phyloP scores from a whole-genome alignment of 2,329 filamentous ascomycete species.

The Mariannaea sp. region DNA sequence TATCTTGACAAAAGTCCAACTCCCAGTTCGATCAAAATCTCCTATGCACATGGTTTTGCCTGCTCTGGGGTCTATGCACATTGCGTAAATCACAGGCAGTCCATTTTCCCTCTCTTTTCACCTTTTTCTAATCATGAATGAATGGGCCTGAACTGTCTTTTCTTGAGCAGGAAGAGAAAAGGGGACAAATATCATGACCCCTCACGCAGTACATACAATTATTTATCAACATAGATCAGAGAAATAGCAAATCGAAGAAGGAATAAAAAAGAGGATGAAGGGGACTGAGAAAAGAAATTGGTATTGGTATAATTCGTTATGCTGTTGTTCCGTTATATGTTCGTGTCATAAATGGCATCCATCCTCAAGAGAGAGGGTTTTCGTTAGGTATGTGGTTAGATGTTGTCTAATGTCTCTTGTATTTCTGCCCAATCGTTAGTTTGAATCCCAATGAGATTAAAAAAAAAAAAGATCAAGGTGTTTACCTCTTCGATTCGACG shows the following conservation, averaged over 20 bases:
- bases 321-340: constrained; percentile 21
- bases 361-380: constrained; percentile 5
- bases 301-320: constrained; percentile 15
- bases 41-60: not conserved
- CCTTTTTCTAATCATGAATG: constrained; percentile 32
- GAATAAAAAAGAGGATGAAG: constrained; percentile 9
- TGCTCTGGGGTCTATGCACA: constrained; percentile 31
- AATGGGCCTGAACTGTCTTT: constrained; percentile 23
- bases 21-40: constrained; percentile 18
- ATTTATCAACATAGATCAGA: too few species aligned
- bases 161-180: constrained; percentile 18
- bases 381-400: constrained; percentile 4
- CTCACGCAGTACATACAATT: constrained; percentile 26
- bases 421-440: constrained; percentile 48
- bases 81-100: constrained; percentile 17
- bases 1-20: constrained; percentile 18
- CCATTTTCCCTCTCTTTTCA: constrained; percentile 22
- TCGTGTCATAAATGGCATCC: constrained; percentile 14
- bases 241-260: constrained; percentile 8
- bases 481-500: constrained; percentile 87
- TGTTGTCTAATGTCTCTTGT: constrained; percentile 49
- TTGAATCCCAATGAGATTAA: not conserved
- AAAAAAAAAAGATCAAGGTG: constrained; percentile 36
- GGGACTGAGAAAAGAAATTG: constrained; percentile 1
- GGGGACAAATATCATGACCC: constrained; percentile 18